Evolutionary conservation across 2,329 filamentous ascomycete genomes (phyloP), one percentile per base, ranked within the genome.

Genomic region (Penicillium oxalicum): DNA sequence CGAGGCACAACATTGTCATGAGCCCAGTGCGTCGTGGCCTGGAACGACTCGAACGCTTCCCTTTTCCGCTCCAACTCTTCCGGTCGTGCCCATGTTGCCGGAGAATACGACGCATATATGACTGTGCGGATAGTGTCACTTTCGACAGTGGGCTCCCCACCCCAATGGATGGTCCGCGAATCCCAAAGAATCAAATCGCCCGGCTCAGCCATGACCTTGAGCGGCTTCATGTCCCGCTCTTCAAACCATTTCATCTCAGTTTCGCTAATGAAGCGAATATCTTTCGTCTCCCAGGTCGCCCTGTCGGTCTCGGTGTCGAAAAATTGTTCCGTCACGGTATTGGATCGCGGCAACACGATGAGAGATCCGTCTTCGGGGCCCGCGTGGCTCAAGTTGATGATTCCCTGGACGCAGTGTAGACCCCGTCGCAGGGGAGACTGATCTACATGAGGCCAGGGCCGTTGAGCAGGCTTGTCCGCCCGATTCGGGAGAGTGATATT

Each of bases 121-220:
- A 58, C 57, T 1, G 55, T 59, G 40, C 56, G 47, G 24, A 59
- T 59, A 8, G 50, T 55, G 9, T 54, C 36, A 13, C 57, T 58
- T 28, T 57, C 26, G 1, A 28, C 34, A 2, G 52, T 58, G 5
- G 57, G 55, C 41, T 58, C 55, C 9, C 57, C 57, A 34, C 57
- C 53, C 53, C 53, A 56, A 12, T 56, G 53, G 4, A 48, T 44
- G 28, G 61, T 64, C 2, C 67, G 62, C n/a, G 58, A 62, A 49
- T 72, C 69, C 69, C 70, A 72, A 6, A 74, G 58, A 8, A 74
- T 58, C 46, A 74, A 55, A 34, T 74, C 72, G 9, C 72, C 72
- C 0, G 72, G 71, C n/a, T 71, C 70, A 11, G 70, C 70, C 18
- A 51, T 38, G 0, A 73, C 66, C 51, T 74, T 71, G 28, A 50